Evolutionary conservation across 192 early-diverging fungal genomes (phyloP).

Genomic region (Coemansia sp.): DNA sequence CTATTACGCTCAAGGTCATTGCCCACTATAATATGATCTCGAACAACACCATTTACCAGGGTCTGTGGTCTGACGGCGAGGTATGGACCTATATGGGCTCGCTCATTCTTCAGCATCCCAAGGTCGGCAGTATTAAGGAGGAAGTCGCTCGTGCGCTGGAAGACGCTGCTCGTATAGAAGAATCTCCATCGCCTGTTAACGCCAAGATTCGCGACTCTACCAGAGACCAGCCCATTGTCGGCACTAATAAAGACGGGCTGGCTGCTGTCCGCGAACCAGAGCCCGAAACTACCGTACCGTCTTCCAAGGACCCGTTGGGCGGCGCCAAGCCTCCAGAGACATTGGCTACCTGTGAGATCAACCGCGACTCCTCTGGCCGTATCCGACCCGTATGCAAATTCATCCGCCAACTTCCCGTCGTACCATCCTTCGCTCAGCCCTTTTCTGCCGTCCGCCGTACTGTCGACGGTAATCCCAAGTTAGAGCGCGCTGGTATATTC

Average conservation of each 20-base stretch:
- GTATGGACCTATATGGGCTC: slow-evolving; percentile 55
- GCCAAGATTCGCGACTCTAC: not conserved
- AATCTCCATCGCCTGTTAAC: not conserved
- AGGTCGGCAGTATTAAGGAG: slow-evolving; percentile 43
- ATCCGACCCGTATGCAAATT: slow-evolving; percentile 51
- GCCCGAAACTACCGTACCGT: not conserved
- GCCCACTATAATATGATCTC: slow-evolving; percentile 56
- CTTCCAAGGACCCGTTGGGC: slow-evolving; percentile 26
- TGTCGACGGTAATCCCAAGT: slow-evolving; percentile 24
- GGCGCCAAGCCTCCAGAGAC: slow-evolving; percentile 41
- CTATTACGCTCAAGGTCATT: slow-evolving; percentile 44
- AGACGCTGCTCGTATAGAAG: slow-evolving; percentile 25
- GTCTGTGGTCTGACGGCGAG: slow-evolving; percentile 53
- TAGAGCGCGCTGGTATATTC: slow-evolving; percentile 41
- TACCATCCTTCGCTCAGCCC: slow-evolving; percentile 36
- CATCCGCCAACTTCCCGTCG: slow-evolving; percentile 46
- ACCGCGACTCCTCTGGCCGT: slow-evolving; percentile 29
- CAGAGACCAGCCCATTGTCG: not conserved
- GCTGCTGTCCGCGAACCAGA: not conserved
- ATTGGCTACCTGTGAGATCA: slow-evolving; percentile 49
- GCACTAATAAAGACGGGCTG: not conserved
- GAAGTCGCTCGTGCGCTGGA: slow-evolving; percentile 41
- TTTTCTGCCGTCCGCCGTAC: slow-evolving; percentile 49
- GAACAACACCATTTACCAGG: slow-evolving; percentile 56
- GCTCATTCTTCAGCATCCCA: slow-evolving; percentile 50